phyloP scores from a whole-genome alignment of 2,329 filamentous ascomycete species.

The Fusarium xyrophilum region DNA sequence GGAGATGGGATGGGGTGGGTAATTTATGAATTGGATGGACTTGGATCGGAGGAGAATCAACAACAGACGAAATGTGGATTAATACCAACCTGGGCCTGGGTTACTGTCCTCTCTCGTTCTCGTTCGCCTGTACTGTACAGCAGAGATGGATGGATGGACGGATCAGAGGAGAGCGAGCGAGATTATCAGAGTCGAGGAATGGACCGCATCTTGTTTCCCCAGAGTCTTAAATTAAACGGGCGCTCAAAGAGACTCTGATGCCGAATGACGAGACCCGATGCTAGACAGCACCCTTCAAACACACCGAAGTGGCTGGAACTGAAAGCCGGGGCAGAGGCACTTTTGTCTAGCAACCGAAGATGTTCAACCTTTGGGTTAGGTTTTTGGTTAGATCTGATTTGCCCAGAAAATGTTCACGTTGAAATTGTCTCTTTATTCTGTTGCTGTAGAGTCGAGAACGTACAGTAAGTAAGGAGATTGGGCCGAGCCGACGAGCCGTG shows the following conservation, averaged over 20 bases:
- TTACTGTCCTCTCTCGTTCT: not conserved
- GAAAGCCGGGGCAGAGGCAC: conserved; percentile 9
- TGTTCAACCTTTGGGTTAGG: not conserved
- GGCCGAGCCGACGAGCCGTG: conserved; percentile 13
- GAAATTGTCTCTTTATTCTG: not conserved
- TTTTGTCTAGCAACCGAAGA: conserved; percentile 5
- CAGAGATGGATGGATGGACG: not conserved
- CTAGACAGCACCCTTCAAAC: conserved; percentile 19
- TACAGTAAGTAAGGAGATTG: not conserved
- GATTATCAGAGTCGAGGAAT: conserved; percentile 14
- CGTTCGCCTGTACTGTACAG: not conserved
- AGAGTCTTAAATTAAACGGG: conserved; percentile 32
- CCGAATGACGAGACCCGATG: conserved; percentile 28
- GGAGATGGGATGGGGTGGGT: conserved; percentile 30
- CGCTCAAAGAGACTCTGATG: conserved; percentile 21
- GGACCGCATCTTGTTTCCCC: conserved; percentile 30
- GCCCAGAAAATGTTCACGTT: conserved; percentile 6
- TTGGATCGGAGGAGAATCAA: conserved; percentile 20
- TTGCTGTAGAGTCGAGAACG: conserved; percentile 2
- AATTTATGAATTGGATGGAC: conserved; percentile 14
- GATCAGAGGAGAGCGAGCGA: not conserved
- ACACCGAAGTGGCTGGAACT: conserved; percentile 18
- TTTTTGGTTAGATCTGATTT: not conserved
- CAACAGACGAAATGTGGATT: conserved; percentile 29
- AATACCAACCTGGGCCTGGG: not conserved